Base-by-base conservation (phyloP, 306 rosid species). In the Vigna mungo region DNA sequence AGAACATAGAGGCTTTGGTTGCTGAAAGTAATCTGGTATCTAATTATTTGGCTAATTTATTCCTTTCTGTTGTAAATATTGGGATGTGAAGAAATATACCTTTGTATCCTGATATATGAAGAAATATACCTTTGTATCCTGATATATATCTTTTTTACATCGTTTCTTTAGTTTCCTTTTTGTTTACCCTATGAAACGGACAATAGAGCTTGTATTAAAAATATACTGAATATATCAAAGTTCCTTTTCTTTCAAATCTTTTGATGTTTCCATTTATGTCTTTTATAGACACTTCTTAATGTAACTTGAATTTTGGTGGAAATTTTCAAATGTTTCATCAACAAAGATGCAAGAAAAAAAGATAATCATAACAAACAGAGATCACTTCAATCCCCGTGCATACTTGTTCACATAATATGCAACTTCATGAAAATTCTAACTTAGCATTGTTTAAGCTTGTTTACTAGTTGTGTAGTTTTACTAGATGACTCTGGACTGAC, bases 1-100 rank as follows among this genome's bases (percentile, higher is more conserved):
- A 95, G 75, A 95, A 89, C 74, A 95, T 95, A 81, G 97, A 95
- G 87, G 98, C 98, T 62, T 80, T 95, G 86, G 96, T 95, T 85
- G 97, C 98, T 15, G 98, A 95, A 87, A 89, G 68, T 84, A 92
- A 95, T 88, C 86, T 92, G 98, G 97, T 95, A 90, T 32, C 69
- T 62, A 67, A 18, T 59, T 48, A 48, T 32, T 8, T 72, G 44
- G 55, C 48, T 78, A 73, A 55, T 71, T 15, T 15, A 63, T 43
- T 56, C 66, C 56, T 59, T 72, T 54, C 14, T 54, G 15, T 9
- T 9, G 30, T 20, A 2, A 53, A 18, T 54, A 54, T 18, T 20
- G 60, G 60, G 60, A 20, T 30, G 3, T 30, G 34, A 30, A 30
- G 34, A 30, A 30, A n/a, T 3, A 11, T 52, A 25, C 18, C 27